A percentile compares a stretch with the other conserved stretches of the same genome.
Evolutionary conservation across 2,329 filamentous ascomycete species (phyloP).

Genomic region (Arthrocladium fulminans): DNA sequence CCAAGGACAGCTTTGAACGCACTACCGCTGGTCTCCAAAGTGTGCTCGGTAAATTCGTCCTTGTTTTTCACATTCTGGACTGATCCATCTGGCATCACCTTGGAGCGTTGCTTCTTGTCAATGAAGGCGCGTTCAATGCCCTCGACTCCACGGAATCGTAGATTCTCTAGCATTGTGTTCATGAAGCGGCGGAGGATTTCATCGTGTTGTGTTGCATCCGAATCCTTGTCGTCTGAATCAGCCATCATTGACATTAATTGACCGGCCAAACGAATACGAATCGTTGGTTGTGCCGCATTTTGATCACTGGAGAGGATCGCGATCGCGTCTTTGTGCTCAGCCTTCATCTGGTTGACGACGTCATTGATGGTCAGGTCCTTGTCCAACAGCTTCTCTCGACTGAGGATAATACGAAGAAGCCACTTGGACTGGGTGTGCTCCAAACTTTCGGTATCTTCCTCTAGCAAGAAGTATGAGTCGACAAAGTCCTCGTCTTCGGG

Average conservation of each 20-base stretch:
- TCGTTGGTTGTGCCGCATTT: constrained; percentile 90
- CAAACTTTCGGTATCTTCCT: constrained; percentile 65
- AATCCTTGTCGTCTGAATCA: constrained; percentile 63
- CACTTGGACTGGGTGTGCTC: constrained; percentile 71
- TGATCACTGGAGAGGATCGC: constrained; percentile 96
- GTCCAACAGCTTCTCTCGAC: constrained; percentile 88
- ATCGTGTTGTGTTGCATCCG: constrained; percentile 72
- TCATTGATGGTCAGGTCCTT: constrained; percentile 88
- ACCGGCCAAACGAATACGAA: constrained; percentile 77
- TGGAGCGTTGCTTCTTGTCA: constrained; percentile 65
- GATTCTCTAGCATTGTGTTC: constrained; percentile 78
- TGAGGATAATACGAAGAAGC: constrained; percentile 86
- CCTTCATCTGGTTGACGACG: constrained; percentile 80
- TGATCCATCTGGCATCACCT: constrained; percentile 60
- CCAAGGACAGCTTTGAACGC: constrained; percentile 74
- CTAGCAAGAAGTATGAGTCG: constrained; percentile 91
- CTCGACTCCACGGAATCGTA: constrained; percentile 81
- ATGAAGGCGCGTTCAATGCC: constrained; percentile 90
- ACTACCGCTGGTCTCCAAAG: constrained; percentile 88
- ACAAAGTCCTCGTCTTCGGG: constrained; percentile 86
- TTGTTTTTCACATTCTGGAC: constrained; percentile 67
- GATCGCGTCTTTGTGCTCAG: constrained; percentile 74
- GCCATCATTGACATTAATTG: constrained; percentile 30
- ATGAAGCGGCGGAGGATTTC: constrained; percentile 88
- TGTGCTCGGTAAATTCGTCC: constrained; percentile 78